These are phyloP conservation scores for Bothriochloa decipiens DNA, from an alignment of 176 grass and related monocot species.

Conservation along the genomic window DNA sequence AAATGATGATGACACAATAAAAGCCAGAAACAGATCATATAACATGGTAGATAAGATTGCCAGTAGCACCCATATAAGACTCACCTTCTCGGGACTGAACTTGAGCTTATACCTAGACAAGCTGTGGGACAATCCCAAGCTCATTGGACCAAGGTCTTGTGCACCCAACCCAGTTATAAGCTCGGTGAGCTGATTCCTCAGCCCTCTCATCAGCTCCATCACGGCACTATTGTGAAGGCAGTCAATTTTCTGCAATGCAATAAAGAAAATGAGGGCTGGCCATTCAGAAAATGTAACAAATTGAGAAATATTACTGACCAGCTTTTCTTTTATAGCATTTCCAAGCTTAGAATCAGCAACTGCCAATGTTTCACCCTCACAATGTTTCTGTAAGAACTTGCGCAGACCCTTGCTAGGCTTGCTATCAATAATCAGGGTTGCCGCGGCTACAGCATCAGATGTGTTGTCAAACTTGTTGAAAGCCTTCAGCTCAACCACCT, in stretches of 20 bases:
- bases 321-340: constrained; percentile 87
- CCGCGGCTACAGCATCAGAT: constrained; percentile 73
- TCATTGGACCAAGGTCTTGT: constrained; percentile 92
- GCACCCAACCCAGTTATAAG: constrained; percentile 83
- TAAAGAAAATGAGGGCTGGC: not conserved
- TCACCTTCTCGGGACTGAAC: constrained; percentile 96
- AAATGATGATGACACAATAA: not conserved
- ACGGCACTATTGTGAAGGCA: constrained; percentile 86
- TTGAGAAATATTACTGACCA: constrained; percentile 45
- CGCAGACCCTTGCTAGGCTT: constrained; percentile 72
- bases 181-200: constrained; percentile 82
- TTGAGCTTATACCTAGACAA: constrained; percentile 95
- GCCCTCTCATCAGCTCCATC: constrained; percentile 93
- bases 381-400: constrained; percentile 80
- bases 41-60: not conserved
- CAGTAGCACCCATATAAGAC: not conserved
- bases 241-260: constrained; percentile 77
- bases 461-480: constrained; percentile 95
- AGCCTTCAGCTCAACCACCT: constrained; percentile 94
- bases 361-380: constrained; percentile 72
- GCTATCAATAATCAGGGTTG: constrained; percentile 72
- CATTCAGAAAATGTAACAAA: constrained; percentile 4
- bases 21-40: not conserved
- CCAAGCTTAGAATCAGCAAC: constrained; percentile 93
- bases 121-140: constrained; percentile 88